Evolutionary conservation across 257 asterid species (phyloP).

Genomic region (Vinca minor): DNA sequence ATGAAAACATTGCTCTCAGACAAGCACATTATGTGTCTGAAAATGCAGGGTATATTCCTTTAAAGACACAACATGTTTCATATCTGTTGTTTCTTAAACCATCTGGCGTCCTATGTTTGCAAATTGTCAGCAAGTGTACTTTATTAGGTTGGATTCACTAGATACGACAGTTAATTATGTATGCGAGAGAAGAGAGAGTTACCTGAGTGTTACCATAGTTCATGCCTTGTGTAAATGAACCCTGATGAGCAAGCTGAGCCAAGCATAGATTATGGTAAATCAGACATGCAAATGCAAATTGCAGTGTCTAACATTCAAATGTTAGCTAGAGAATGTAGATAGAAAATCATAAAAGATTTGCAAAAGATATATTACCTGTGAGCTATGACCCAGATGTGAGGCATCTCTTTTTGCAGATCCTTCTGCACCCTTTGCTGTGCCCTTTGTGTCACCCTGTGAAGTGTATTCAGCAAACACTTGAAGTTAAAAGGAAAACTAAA

Average conservation of each 20-base stretch:
- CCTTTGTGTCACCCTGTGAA: constrained; percentile 78
- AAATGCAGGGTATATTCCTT: background rate
- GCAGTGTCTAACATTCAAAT: background rate
- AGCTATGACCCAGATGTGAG: constrained; percentile 33
- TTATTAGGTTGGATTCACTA: background rate
- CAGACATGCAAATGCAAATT: constrained; percentile 2
- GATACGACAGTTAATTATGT: constrained; percentile 10
- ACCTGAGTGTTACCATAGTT: constrained; percentile 71
- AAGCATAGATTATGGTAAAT: background rate
- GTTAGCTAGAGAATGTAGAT: too few species aligned
- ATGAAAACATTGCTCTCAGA: background rate
- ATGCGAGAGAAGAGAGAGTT: constrained; percentile 8
- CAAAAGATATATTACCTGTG: constrained; percentile 35
- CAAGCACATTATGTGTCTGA: background rate
- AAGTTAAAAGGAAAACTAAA: constrained; percentile 1
- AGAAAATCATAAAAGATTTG: background rate
- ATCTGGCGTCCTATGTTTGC: background rate
- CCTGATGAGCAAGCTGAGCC: constrained; percentile 57
- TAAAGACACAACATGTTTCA: background rate
- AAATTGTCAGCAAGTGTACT: background rate
- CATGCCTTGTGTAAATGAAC: constrained; percentile 71
- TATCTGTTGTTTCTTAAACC: background rate
- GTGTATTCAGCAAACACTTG: constrained; percentile 9
- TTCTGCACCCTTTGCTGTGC: constrained; percentile 59
- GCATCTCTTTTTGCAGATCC: constrained; percentile 72